These are phyloP conservation scores for Grammothele lineata DNA, from an alignment of 768 basidiomycete genomes.

Conservation along the genomic window DNA sequence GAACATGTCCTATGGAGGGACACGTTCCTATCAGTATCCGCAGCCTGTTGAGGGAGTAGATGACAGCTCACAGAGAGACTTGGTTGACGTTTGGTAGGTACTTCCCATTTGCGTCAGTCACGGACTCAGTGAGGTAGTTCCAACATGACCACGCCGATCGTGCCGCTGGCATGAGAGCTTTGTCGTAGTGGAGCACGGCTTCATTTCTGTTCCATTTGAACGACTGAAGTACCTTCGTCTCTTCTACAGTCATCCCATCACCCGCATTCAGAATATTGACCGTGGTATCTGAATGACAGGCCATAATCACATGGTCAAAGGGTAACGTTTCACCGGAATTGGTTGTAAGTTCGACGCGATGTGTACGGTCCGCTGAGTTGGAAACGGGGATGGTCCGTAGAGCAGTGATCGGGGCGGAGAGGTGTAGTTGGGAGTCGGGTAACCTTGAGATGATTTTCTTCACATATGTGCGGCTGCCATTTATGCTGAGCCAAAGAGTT, in stretches of 20 bases:
- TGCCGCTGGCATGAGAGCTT: slow-evolving; percentile 62
- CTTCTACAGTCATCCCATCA: slow-evolving; percentile 43
- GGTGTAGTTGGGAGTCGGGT: slow-evolving; percentile 49
- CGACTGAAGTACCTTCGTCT: slow-evolving; percentile 49
- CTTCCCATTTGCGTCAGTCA: slow-evolving; percentile 30
- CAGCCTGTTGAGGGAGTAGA: background rate
- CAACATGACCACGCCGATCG: slow-evolving; percentile 69
- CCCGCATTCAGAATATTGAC: slow-evolving; percentile 49
- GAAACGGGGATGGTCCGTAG: slow-evolving; percentile 23
- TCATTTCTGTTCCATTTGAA: slow-evolving; percentile 70
- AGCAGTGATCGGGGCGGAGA: slow-evolving; percentile 50
- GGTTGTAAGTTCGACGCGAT: slow-evolving; percentile 42
- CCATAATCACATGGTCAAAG: slow-evolving; percentile 72
- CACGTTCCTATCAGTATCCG: too few species aligned
- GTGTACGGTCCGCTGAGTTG: background rate
- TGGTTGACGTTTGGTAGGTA: slow-evolving; percentile 48
- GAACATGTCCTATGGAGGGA: background rate
- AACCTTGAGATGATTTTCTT: slow-evolving; percentile 54
- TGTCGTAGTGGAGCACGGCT: slow-evolving; percentile 63
- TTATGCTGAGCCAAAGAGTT: background rate
- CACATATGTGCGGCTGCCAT: slow-evolving; percentile 58
- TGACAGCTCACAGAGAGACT: slow-evolving; percentile 50
- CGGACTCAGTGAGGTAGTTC: slow-evolving; percentile 67
- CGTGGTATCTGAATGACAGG: slow-evolving; percentile 67
- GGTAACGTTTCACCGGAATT: slow-evolving; percentile 34